Conservation (phyloP, 768 basidiomycete species). For the Rhodocollybia butyracea region DNA sequence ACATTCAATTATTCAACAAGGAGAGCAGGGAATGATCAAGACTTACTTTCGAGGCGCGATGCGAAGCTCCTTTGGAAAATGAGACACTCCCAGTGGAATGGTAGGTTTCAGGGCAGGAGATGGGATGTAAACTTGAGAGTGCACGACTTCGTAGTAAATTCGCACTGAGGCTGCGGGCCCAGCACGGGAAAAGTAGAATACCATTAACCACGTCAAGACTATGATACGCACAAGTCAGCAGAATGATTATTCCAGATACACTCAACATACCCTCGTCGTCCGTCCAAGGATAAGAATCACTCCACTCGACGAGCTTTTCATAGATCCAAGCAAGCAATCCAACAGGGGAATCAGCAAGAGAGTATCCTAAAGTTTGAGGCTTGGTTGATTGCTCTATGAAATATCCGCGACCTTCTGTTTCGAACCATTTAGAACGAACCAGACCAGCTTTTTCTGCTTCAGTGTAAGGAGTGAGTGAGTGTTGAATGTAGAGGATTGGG, state of each 20-base stretch:
- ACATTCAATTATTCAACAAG: background rate
- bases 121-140: slow-evolving; percentile 12
- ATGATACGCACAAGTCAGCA: too few relatives aligned
- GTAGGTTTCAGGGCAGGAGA: slow-evolving; percentile 6
- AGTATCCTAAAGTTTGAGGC: slow-evolving; percentile 37
- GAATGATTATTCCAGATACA: background rate
- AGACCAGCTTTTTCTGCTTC: slow-evolving; percentile 29
- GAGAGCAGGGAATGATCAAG: background rate
- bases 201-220: slow-evolving; percentile 61
- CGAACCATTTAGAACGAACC: slow-evolving; percentile 9
- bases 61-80: slow-evolving; percentile 48
- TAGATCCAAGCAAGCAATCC: slow-evolving; percentile 37
- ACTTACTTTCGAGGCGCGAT: slow-evolving; percentile 8
- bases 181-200: slow-evolving; percentile 56
- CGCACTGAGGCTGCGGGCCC: slow-evolving; percentile 56
- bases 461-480: slow-evolving; percentile 12
- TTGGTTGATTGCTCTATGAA: slow-evolving; percentile 24
- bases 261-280: slow-evolving; percentile 29
- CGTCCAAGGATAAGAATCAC: slow-evolving; percentile 40
- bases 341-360: slow-evolving; percentile 35
- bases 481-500: slow-evolving; percentile 9
- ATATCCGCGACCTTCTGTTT: slow-evolving; percentile 24
- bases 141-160: slow-evolving; percentile 52
- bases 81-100: slow-evolving; percentile 47
- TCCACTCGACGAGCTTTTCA: slow-evolving; percentile 29